Conservation (phyloP, 2,329 filamentous ascomycete genomes). For the Ploettnerulaceae sp. region DNA sequence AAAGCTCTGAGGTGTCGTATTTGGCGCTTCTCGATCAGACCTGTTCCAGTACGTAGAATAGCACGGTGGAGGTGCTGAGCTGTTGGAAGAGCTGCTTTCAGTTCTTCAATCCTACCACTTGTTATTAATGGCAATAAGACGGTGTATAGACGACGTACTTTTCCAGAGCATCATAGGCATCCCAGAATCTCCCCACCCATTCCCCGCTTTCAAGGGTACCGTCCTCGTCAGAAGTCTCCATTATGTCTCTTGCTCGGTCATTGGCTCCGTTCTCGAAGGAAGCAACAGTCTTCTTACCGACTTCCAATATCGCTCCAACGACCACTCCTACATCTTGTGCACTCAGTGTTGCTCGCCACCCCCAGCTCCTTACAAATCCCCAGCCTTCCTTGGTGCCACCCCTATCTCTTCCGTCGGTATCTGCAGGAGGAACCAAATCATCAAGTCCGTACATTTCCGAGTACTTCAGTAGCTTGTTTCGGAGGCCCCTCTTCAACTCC, state of each 20-base stretch:
- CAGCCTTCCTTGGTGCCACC: constrained; percentile 81
- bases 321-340: constrained; percentile 94
- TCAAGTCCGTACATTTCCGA: constrained; percentile 91
- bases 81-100: constrained; percentile 71
- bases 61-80: constrained; percentile 88
- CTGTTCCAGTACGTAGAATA: constrained; percentile 88
- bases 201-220: constrained; percentile 52
- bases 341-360: constrained; percentile 90
- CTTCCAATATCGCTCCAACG: constrained; percentile 85
- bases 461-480: constrained; percentile 83
- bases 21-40: constrained; percentile 86
- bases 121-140: constrained; percentile 24
- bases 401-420: constrained; percentile 64
- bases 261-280: constrained; percentile 26
- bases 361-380: constrained; percentile 97
- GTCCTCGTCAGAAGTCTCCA: constrained; percentile 43
- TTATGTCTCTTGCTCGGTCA: constrained; percentile 37
- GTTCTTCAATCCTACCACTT: constrained; percentile 61
- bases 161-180: constrained; percentile 67
- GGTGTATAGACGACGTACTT: constrained; percentile 45
- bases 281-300: constrained; percentile 54
- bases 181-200: constrained; percentile 65
- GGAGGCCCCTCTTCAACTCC: constrained; percentile 83
- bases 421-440: constrained; percentile 78
- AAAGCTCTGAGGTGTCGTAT: constrained; percentile 91